phyloP scores from a whole-genome alignment of 2,329 filamentous ascomycete species.

The Ascomycota sp. region DNA sequence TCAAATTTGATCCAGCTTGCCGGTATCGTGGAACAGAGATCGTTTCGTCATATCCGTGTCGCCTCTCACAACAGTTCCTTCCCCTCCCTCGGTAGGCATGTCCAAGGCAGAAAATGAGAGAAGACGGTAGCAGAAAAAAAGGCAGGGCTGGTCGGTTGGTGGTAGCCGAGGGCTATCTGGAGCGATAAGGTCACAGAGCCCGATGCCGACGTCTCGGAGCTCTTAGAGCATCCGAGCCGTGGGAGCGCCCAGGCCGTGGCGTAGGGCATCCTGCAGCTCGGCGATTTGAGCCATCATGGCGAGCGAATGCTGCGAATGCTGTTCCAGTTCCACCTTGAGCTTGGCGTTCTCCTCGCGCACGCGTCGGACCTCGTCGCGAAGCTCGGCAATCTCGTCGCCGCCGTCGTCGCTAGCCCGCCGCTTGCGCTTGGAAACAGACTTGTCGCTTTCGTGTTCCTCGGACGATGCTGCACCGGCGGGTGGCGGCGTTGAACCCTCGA shows the following conservation, averaged over 20 bases:
- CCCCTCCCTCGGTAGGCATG: no score
- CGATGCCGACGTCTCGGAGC: no score
- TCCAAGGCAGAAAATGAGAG: no score
- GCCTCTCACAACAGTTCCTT: no score
- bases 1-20: no score
- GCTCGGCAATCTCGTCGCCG: conserved; percentile 26
- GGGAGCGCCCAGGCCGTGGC: conserved; percentile 17
- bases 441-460: conserved; percentile 27
- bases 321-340: conserved; percentile 27
- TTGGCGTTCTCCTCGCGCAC: conserved; percentile 45
- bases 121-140: no score
- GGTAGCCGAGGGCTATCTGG: no score
- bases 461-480: conserved; percentile 16
- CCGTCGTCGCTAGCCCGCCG: conserved; percentile 12
- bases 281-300: conserved; percentile 28
- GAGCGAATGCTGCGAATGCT: conserved; percentile 24
- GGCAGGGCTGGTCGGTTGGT: no score
- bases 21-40: no score
- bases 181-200: no score
- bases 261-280: conserved; percentile 22
- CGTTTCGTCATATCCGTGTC: no score
- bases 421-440: conserved; percentile 27
- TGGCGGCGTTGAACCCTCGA: conserved; percentile 15
- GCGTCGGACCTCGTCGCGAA: conserved; percentile 46
- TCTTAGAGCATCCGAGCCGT: conserved; percentile 20